Percentiles rank a stretch among this genome's conserved stretches.
Conservation (phyloP, 2,329 filamentous ascomycete genomes). For the Alternaria burnsii region DNA sequence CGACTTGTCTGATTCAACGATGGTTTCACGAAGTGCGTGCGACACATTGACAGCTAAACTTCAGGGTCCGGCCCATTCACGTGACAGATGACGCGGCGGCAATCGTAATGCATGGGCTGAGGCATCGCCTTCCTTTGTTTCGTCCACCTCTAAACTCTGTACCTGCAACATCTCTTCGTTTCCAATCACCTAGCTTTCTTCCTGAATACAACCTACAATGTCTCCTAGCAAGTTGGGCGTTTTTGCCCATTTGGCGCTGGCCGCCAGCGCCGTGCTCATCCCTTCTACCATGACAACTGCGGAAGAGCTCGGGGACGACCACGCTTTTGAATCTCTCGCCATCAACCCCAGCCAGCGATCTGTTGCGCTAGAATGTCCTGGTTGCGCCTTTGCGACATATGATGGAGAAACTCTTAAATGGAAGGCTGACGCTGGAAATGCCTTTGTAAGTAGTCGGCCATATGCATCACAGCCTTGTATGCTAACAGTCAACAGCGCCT, state of each 20-base stretch:
- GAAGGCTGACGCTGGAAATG: constrained; percentile 44
- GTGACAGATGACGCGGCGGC: constrained; percentile 22
- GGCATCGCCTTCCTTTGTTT: constrained; percentile 23
- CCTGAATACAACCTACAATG: constrained; percentile 36
- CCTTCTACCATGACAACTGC: constrained; percentile 39
- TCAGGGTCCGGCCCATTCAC: constrained; percentile 16
- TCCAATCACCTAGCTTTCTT: constrained; percentile 17
- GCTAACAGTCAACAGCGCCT: constrained; percentile 44
- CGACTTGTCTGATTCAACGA: constrained; percentile 4
- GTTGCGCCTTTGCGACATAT: constrained; percentile 41
- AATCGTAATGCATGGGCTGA: constrained; percentile 17
- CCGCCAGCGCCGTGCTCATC: constrained; percentile 47
- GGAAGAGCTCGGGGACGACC: constrained; percentile 42
- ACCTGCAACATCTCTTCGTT: constrained; percentile 23
- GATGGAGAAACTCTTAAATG: constrained; percentile 36
- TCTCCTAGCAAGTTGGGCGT: constrained; percentile 43
- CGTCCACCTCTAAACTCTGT: constrained; percentile 18
- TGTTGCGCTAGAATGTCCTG: constrained; percentile 45
- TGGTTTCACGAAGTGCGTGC: constrained; percentile 17
- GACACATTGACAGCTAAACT: constrained; percentile 14
- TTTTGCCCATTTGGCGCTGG: constrained; percentile 48
- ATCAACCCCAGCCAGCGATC: constrained; percentile 46
- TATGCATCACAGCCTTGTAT: constrained; percentile 4
- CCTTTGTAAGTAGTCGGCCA: constrained; percentile 41
- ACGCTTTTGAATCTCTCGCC: constrained; percentile 40